Evolutionary conservation across 768 basidiomycete species (phyloP).

Genomic region (Rhodotorula toruloides): DNA sequence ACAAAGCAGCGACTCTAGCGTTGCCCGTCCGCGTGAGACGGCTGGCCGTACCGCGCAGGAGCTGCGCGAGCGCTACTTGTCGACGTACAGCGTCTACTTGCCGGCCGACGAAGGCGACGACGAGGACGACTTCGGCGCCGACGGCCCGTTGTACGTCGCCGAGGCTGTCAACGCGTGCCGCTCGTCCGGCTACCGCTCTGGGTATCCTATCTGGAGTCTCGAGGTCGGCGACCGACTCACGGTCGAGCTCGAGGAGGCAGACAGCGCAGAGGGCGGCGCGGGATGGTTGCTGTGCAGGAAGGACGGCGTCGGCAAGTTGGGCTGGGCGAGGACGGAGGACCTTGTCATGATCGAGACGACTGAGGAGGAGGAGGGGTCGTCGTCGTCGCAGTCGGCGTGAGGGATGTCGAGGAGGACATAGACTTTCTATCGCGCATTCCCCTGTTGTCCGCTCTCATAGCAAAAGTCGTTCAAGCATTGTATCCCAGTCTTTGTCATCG

Average conservation of each 20-base stretch:
- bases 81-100: constrained; percentile 24
- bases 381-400: no score
- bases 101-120: neutral
- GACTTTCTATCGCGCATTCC: neutral
- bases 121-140: constrained; percentile 19
- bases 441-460: no score
- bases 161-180: constrained; percentile 24
- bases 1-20: neutral
- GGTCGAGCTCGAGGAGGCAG: constrained; percentile 36
- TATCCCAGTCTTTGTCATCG: no score
- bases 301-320: constrained; percentile 3
- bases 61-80: constrained; percentile 5
- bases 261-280: constrained; percentile 29
- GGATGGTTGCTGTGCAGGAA: constrained; percentile 34
- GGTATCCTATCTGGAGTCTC: constrained; percentile 26
- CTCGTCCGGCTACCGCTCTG: constrained; percentile 8
- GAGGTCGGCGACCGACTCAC: constrained; percentile 14
- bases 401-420: neutral
- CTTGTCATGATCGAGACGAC: constrained; percentile 21
- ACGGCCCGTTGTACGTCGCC: constrained; percentile 31
- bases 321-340: constrained; percentile 33
- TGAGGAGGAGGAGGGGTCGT: neutral
- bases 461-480: no score
- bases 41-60: neutral
- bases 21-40: neutral